Conservation (phyloP, 2,329 filamentous ascomycete species). For the Niveomyces coronatus region DNA sequence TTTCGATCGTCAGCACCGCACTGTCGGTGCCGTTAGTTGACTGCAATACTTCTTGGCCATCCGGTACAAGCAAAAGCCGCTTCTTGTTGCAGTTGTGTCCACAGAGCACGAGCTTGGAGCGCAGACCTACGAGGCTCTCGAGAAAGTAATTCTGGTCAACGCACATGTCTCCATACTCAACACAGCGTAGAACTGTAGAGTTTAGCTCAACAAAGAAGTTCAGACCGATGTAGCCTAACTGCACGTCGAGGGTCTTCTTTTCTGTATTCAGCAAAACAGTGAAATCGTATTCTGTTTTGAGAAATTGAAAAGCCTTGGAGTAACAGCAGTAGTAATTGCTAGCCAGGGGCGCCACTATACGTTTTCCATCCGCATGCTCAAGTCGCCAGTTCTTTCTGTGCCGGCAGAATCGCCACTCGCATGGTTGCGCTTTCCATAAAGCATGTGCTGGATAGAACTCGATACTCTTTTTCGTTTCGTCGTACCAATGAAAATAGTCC, state of each 20-base stretch:
- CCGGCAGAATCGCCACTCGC: neutral
- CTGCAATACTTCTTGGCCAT: neutral
- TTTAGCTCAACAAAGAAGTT: neutral
- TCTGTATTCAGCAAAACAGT: accelerated
- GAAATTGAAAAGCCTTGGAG: neutral
- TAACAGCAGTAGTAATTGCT: neutral
- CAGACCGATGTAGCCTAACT: neutral
- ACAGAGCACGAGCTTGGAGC: neutral
- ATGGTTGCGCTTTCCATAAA: neutral
- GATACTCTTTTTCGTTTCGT: accelerated
- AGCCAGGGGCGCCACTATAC: neutral
- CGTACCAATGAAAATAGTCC: neutral
- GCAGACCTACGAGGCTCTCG: neutral
- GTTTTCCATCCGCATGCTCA: neutral
- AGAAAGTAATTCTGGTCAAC: neutral
- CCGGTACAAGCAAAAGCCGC: neutral
- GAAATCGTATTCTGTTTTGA: neutral
- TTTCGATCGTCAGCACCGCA: neutral
- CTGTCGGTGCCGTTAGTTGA: accelerated
- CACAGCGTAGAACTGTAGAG: neutral
- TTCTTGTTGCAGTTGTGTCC: accelerated
- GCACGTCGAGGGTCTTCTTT: neutral
- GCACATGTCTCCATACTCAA: neutral
- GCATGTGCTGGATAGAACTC: neutral
- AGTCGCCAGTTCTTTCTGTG: neutral